Base-by-base conservation (phyloP, 2,329 filamentous ascomycete species). In the Cladophialophora chaetospira region DNA sequence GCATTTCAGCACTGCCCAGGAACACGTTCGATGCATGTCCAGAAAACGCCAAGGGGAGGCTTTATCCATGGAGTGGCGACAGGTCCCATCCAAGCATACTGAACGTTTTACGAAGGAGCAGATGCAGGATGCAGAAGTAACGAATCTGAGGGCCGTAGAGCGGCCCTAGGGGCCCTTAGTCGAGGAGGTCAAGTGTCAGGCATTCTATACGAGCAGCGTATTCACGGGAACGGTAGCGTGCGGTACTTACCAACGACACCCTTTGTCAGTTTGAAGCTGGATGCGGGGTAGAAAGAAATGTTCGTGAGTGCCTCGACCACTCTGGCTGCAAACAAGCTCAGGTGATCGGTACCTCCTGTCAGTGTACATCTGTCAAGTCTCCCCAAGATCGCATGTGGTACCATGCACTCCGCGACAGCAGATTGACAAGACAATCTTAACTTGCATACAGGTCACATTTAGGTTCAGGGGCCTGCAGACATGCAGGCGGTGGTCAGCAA, bases 1-100 rank as follows among this genome's bases (percentile, higher is more conserved):
- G 71, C 1, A 67, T 68, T 25, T 72, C 75, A 3, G 56, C 75
- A 45, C 31, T 62, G 35, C 25, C 62, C 21, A 40, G 48, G 36
- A 49, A 44, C 15, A 58, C 55, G n/a, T 54, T 49, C 35, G 35
- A n/a, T 5, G 49, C 31, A 5, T 6, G 44, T 10, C 40, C 44
- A 29, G 47, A 31, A 19, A 23, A 29, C 15, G 33, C 47, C 15
- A 42, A 21, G 33, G n/a, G 17, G 23, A 11, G 35, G 28, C 2
- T 55, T 38, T 45, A 38, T 9, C 5, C 45, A 31, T 13, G 45
- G 28, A 23, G 17, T 8, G 8, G n/a, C 25, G 4, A 42, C n/a
- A 5, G 26, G 23, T 4, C 19, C 19, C 4, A 21, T 15, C 1
- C 5, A 36, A 26, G 46, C 46, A 5, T 48, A n/a, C 55, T 21